These are phyloP conservation scores for Saturnispora sekii DNA, from an alignment of 805 yeast species.

Conservation along the genomic window DNA sequence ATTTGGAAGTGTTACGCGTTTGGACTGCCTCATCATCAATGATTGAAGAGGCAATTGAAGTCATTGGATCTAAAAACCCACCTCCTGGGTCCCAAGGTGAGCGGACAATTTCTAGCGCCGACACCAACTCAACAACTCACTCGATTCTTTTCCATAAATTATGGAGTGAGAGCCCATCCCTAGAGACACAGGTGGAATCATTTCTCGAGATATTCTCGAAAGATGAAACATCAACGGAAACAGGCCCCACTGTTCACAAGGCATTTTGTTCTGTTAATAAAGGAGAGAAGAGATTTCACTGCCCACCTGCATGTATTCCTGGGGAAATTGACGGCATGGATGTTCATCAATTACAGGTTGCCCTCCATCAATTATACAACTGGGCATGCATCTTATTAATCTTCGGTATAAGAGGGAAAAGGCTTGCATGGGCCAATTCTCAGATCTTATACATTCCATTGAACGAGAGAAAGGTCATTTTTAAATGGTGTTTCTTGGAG, in stretches of 20 bases:
- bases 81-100: no score
- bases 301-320: constrained; percentile 1
- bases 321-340: background rate
- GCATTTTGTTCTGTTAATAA: background rate
- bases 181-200: no score
- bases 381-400: constrained; percentile 19
- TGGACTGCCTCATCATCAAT: constrained; percentile 3
- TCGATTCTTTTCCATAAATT: no score
- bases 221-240: no score
- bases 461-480: constrained; percentile 12
- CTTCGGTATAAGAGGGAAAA: constrained; percentile 18
- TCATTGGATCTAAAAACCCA: no score
- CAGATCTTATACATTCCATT: constrained; percentile 19
- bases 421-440: constrained; percentile 24
- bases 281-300: background rate
- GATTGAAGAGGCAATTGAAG: background rate
- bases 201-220: no score
- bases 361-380: constrained; percentile 16
- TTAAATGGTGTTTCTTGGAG: constrained; percentile 14
- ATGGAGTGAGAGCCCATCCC: no score
- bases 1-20: constrained; percentile 8
- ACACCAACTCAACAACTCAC: no score
- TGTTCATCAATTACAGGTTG: constrained; percentile 1
- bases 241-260: no score
- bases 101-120: no score